Evolutionary conservation across 345 rosid species (phyloP), one percentile per base, ranked within the genome.

Genomic region (Rhizophora mangle): DNA sequence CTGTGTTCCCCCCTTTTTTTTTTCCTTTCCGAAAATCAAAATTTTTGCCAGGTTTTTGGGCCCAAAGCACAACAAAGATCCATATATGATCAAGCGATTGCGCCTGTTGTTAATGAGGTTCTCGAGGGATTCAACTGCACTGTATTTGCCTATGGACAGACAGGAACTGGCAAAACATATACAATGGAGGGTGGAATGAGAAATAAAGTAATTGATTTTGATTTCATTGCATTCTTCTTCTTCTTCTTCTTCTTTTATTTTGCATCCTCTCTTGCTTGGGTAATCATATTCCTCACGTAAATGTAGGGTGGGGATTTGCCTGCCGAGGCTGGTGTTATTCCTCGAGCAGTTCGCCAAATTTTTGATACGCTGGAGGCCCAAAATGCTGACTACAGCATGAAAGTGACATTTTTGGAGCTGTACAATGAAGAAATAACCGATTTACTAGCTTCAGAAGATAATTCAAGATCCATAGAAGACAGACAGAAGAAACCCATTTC

Each of bases 141-240:
- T 32, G 92, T 94, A 57, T 94, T 94, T 62, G 98, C 97, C 0
- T 94, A 91, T 76, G 97, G 98, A 27, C 98, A 94, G 78, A 94
- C 96, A 1, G 96, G 95, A 60, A 91, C 98, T 0, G 97, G 97
- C 1, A 93, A 93, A 80, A 93, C 98, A 30, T 91, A 85, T 59
- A 89, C 97, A 18, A 94, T 94, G 98, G 96, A 94, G 79, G 98
- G 98, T 39, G 97, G 95, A 13, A 88, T 89, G 90, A 82, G 91
- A 69, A 94, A 88, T 60, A 94, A 94, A 93, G 97, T 89, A 79
- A 47, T 3, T 7, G 15, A 18, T 19, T 30, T 49, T 24, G 36
- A 3, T 1, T 47, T 27, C 43, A 8, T 24, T 18, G 21, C 2
- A 26, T 62, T 26, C 9, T 24, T 56, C 39, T 21, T 46, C 52